Conservation (phyloP, 768 basidiomycete species). For the Tremella mesenterica region DNA sequence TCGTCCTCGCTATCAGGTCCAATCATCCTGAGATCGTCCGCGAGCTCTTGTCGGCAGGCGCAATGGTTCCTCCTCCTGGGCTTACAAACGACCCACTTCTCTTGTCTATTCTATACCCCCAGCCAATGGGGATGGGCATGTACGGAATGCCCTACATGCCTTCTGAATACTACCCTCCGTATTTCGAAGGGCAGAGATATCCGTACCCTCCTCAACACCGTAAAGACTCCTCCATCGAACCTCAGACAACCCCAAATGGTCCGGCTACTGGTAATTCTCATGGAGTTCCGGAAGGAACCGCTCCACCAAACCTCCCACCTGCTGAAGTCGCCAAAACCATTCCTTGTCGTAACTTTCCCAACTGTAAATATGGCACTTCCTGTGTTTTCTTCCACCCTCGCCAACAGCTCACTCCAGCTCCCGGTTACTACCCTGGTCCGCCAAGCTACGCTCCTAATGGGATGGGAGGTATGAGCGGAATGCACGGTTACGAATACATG, state of each 20-base stretch:
- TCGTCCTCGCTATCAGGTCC: constrained; percentile 40
- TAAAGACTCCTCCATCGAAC: constrained; percentile 2
- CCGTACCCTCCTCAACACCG: constrained; percentile 13
- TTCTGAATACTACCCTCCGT: constrained; percentile 27
- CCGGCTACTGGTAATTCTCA: constrained; percentile 15
- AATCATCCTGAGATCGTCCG: constrained; percentile 39
- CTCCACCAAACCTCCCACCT: constrained; percentile 38
- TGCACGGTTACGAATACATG: constrained; percentile 3
- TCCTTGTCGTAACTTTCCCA: constrained; percentile 46
- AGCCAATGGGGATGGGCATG: constrained; percentile 14
- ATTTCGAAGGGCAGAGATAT: constrained; percentile 3
- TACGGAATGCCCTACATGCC: constrained; percentile 23
- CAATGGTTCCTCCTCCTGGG: constrained; percentile 41
- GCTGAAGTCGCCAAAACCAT: constrained; percentile 44
- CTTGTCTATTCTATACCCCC: constrained; percentile 39
- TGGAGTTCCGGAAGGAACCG: constrained; percentile 18
- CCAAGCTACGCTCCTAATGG: constrained; percentile 12
- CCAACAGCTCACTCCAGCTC: constrained; percentile 8
- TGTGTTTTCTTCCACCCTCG: constrained; percentile 45
- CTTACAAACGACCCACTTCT: constrained; percentile 38
- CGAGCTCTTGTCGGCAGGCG: constrained; percentile 39
- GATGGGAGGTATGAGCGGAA: not conserved
- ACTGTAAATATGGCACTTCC: constrained; percentile 42
- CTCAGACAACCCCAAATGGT: constrained; percentile 1
- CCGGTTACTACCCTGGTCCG: constrained; percentile 12